Percentiles rank a stretch among this genome's conserved stretches.
Conservation (phyloP, 2,329 filamentous ascomycete species). For the Metarhizium rileyi region DNA sequence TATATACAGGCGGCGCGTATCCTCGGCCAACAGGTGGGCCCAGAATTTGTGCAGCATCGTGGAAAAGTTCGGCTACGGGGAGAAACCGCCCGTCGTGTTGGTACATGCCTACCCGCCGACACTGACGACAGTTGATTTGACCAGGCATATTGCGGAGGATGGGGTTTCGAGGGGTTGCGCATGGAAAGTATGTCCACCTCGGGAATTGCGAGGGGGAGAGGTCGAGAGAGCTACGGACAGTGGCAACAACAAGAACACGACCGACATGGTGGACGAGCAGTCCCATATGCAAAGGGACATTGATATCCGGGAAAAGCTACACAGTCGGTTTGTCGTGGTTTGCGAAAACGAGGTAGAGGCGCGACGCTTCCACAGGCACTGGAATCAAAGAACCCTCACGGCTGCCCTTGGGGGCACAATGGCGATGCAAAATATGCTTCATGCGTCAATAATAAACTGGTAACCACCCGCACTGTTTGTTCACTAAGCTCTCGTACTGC, state of each 20-base stretch:
- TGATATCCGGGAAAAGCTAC: slow-evolving; percentile 12
- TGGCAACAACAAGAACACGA: slow-evolving; percentile 5
- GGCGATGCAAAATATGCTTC: slow-evolving; percentile 14
- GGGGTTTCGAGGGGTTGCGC: slow-evolving; percentile 22
- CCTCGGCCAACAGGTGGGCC: slow-evolving; percentile 16
- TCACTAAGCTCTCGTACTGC: neutral
- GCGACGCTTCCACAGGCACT: slow-evolving; percentile 30
- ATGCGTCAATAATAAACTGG: slow-evolving; percentile 23
- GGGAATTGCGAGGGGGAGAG: slow-evolving; percentile 5
- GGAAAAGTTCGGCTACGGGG: slow-evolving; percentile 12
- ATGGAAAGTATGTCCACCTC: slow-evolving; percentile 15
- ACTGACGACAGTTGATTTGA: slow-evolving; percentile 24
- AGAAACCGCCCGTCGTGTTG: slow-evolving; percentile 20
- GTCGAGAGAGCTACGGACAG: slow-evolving; percentile 1
- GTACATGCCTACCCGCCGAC: slow-evolving; percentile 19
- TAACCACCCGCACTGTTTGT: slow-evolving; percentile 14
- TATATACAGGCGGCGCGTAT: slow-evolving; percentile 12
- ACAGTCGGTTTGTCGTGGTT: slow-evolving; percentile 23
- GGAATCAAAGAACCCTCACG: slow-evolving; percentile 27
- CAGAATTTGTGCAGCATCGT: slow-evolving; percentile 15
- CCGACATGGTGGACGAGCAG: slow-evolving; percentile 1
- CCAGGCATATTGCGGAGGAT: slow-evolving; percentile 30
- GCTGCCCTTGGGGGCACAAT: slow-evolving; percentile 6
- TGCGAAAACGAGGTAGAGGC: slow-evolving; percentile 23
- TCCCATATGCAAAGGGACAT: slow-evolving; percentile 3